Evolutionary conservation across 352 stramenopile genomes (phyloP), one percentile per base, ranked within the genome.

Genomic region (Phytophthora megakarya): DNA sequence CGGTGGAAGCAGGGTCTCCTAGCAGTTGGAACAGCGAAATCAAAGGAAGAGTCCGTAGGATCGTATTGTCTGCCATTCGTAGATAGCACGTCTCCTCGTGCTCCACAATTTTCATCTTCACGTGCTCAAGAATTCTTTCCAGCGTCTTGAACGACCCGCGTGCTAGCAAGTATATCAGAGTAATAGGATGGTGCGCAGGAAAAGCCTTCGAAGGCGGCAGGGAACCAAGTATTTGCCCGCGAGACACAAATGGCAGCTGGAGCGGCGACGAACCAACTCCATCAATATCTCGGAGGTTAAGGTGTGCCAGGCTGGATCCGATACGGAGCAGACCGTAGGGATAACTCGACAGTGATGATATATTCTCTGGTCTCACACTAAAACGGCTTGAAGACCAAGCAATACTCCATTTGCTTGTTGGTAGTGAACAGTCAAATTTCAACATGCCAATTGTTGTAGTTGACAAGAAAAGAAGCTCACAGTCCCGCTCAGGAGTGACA

Each of bases 61-160:
- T 55, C 13, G 73, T 65, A 33, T 85, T 73, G 15, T 92, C 72
- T 12, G 73, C 53, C 88, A 95, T 95, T 43, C 76, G 78, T 22
- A 95, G 26, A 61, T 93, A 96, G 38, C 84, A 93, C 12, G 65
- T 75, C 70, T 92, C 83, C 56, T 95, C 80, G 42, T 95, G 81
- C 35, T 82, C 72, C 16, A 76, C n/a, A 39, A 96, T 79, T 28
- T 73, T 76, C 3, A 61, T 42, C 42, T 83, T 76, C 38, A 94
- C 71, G 35, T 92, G 67, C 23, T 84, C 67, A 9, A 93, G 57
- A 18, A 88, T 42, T 18, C 55, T 72, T 42, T 91, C 67, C 3
- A 92, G 59, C n/a, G 70, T 88, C 16, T 67, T 43, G 28, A 95
- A 93, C 13, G 75, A 85, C 12, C 88, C 84, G 35, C 81, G 62